These are phyloP conservation scores for Skeletonema grethae DNA, from an alignment of 108 stramenopile genomes.

Conservation along the genomic window DNA sequence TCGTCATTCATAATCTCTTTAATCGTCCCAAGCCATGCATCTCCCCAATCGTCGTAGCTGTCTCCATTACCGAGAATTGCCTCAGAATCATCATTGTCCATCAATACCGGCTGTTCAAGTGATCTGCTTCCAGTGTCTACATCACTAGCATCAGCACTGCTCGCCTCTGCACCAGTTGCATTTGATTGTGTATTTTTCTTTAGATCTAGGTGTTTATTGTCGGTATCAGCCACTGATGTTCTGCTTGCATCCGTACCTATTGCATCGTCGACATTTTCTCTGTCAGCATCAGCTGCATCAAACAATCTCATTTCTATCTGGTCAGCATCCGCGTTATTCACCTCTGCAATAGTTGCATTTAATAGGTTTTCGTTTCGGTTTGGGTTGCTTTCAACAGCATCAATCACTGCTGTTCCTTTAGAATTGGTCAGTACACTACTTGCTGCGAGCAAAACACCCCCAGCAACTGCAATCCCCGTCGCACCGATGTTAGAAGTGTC, in stretches of 20 bases:
- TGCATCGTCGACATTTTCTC: too few species aligned
- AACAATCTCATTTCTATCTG: background rate
- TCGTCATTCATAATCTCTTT: constrained; percentile 5
- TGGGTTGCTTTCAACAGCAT: too few species aligned
- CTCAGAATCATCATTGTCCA: background rate
- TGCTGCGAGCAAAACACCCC: background rate
- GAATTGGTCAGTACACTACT: too few species aligned
- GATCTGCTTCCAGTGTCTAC: background rate
- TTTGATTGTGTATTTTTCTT: background rate
- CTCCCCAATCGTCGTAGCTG: background rate
- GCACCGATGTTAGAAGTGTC: constrained; percentile 4
- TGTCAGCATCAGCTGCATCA: background rate
- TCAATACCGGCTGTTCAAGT: too few species aligned
- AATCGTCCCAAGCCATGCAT: constrained; percentile 2
- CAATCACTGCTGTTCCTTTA: too few species aligned
- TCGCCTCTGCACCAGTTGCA: background rate
- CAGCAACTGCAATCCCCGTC: background rate
- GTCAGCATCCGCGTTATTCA: background rate
- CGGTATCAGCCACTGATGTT: too few species aligned
- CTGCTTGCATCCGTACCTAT: too few species aligned
- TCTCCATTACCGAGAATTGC: background rate
- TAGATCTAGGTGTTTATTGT: too few species aligned
- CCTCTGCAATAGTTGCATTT: background rate
- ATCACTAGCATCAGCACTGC: background rate
- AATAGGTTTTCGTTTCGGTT: too few species aligned